Conservation (phyloP, 345 rosid species). For the Acer yangbiense region DNA sequence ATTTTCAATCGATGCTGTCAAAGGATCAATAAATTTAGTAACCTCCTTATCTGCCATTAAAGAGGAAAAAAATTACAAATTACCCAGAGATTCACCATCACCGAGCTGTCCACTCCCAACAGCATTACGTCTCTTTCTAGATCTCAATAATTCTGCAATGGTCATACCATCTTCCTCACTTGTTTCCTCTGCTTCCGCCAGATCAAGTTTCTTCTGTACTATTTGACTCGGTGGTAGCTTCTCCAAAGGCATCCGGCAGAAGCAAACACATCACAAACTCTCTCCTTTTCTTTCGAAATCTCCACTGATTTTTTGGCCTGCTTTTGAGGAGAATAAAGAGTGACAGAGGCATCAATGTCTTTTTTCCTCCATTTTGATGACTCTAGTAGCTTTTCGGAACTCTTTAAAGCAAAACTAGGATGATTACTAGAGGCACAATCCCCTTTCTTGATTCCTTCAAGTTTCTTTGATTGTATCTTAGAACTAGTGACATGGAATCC, state of each 20-base stretch:
- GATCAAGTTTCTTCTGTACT: neutral
- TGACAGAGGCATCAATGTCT: too few species aligned
- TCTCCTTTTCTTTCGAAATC: neutral
- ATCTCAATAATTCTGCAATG: neutral
- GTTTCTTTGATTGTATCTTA: neutral
- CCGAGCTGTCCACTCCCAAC: neutral
- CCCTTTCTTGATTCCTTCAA: neutral
- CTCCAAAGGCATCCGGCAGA: conserved; percentile 6
- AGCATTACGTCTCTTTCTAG: neutral
- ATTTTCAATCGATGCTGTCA: neutral
- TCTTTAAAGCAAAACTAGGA: neutral
- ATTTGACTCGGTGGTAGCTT: neutral
- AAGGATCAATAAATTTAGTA: neutral
- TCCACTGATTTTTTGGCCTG: neutral
- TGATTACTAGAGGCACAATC: neutral
- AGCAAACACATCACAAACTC: neutral
- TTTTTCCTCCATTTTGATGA: too few species aligned
- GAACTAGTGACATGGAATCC: too few species aligned
- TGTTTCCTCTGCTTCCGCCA: neutral
- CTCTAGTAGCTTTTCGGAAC: too few species aligned
- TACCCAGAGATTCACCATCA: neutral
- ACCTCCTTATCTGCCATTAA: neutral
- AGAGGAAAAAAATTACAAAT: neutral
- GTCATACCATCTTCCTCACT: neutral
- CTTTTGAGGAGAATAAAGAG: too few species aligned